These are phyloP conservation scores for Pichia phayaonensis DNA, from an alignment of 805 yeast genomes.

Conservation along the genomic window DNA sequence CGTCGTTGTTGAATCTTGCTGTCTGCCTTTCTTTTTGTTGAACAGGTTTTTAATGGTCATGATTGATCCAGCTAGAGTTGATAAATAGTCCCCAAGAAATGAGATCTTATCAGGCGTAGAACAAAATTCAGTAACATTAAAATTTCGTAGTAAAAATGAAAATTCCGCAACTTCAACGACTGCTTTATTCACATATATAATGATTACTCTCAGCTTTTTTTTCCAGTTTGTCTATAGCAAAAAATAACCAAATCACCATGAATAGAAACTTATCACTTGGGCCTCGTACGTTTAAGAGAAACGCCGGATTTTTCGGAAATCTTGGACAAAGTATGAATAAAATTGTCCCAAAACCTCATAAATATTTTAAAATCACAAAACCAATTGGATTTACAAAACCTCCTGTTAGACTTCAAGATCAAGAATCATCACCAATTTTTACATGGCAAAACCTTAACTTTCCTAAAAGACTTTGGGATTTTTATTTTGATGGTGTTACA, in stretches of 20 bases:
- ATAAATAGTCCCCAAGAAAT: neutral
- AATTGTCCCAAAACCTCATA: constrained; percentile 29
- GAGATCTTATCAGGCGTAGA: too few species aligned
- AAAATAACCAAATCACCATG: constrained; percentile 2
- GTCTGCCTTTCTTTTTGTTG: constrained; percentile 6
- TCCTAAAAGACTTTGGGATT: constrained; percentile 27
- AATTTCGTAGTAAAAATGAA: neutral
- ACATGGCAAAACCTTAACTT: constrained; percentile 24
- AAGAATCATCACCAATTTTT: constrained; percentile 16
- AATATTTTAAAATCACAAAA: constrained; percentile 25
- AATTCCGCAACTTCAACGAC: neutral
- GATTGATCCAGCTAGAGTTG: neutral
- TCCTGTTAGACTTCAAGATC: constrained; percentile 19
- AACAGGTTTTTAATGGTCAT: constrained; percentile 9
- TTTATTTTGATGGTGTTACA: constrained; percentile 31
- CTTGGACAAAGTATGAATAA: constrained; percentile 25
- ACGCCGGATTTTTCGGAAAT: constrained; percentile 27
- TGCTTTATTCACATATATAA: neutral
- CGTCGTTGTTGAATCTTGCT: neutral
- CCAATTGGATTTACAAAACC: constrained; percentile 27
- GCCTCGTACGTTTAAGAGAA: constrained; percentile 10
- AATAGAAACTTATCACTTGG: neutral
- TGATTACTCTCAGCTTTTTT: neutral
- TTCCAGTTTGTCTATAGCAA: too few species aligned
- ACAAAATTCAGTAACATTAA: too few species aligned